Evolutionary conservation across 192 early-diverging fungal genomes (phyloP), one percentile per base, ranked within the genome.

Genomic region (Coemansia sp.): DNA sequence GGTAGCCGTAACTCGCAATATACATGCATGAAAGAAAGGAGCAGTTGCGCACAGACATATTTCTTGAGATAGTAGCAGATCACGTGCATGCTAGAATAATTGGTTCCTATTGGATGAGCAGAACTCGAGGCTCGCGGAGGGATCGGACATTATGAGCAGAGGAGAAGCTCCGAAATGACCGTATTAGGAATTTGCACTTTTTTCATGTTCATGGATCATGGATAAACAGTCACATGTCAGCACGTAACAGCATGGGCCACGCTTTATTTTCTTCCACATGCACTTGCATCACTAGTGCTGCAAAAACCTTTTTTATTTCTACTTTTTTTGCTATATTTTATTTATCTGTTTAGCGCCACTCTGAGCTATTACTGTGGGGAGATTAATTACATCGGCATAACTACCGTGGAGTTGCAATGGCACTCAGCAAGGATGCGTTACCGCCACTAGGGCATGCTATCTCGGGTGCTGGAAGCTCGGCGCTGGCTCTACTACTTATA

Each of bases 371-470:
- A 40, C 39, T 40, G 39, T 15, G n/a, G 4, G 11, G 49, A 51
- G 16, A 26, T 36, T 40, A n/a, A 40, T 40, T 40, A 15, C 39
- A 15, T 15, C 8, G 11, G 15, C 3, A 40, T 15, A 40, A 12
- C 13, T 40, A 40, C 13, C 39, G 8, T n/a, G 8, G 15, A 15
- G 2, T 15, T 12, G 39, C 12, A 15, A 71, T 63, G 64, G 42
- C 59, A 35, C 66, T 53, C 6, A 46, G 68, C 51, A 75, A 80
- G 40, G 63, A 68, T 31, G 26, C 79, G 14, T 79, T 93, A 40
- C 84, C 91, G 23, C 93, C 95, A 20, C 79, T 96, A 42, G 92
- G 89, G 15, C 90, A 99, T 68, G 96, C 96, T 7, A 81, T 90
- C 36, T 87, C 96, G 13, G 96, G 96, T 12, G 86, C 94, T 9